These are phyloP conservation scores for Zizania palustris DNA, from an alignment of 202 grass and related monocot species.

Conservation along the genomic window DNA sequence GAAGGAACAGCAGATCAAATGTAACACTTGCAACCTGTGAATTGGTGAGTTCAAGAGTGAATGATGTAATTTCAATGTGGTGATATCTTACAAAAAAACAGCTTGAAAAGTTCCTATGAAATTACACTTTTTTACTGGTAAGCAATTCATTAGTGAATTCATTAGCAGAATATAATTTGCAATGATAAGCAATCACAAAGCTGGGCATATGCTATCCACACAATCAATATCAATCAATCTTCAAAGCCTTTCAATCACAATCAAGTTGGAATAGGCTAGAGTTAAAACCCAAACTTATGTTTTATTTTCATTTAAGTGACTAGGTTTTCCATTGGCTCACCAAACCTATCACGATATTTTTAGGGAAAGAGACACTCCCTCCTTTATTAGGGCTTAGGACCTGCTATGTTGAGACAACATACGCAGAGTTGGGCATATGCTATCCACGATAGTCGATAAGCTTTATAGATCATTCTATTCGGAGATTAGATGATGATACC, in stretches of 20 bases:
- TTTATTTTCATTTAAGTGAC: too few relatives aligned
- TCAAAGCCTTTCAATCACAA: too few relatives aligned
- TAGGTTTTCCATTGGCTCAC: too few relatives aligned
- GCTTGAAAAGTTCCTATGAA: constrained; percentile 9
- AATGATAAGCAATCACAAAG: constrained; percentile 4
- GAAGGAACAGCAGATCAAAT: constrained; percentile 85
- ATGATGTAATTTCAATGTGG: constrained; percentile 30
- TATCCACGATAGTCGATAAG: not conserved
- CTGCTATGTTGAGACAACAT: too few relatives aligned
- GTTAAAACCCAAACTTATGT: too few relatives aligned
- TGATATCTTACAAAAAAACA: not conserved
- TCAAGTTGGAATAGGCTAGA: too few relatives aligned
- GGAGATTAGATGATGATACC: not conserved
- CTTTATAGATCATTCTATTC: not conserved
- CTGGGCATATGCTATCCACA: not conserved
- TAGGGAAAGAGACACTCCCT: too few relatives aligned
- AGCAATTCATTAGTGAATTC: constrained; percentile 13
- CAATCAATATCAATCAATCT: too few relatives aligned
- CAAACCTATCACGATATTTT: too few relatives aligned
- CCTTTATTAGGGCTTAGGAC: too few relatives aligned
- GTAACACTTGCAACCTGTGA: constrained; percentile 94
- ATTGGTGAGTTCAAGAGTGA: constrained; percentile 13
- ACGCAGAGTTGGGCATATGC: not conserved
- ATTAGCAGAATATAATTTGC: not conserved
- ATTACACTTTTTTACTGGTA: not conserved